These are phyloP conservation scores for Neonectria ditissima DNA, from an alignment of 2,329 filamentous ascomycete genomes.

Conservation along the genomic window DNA sequence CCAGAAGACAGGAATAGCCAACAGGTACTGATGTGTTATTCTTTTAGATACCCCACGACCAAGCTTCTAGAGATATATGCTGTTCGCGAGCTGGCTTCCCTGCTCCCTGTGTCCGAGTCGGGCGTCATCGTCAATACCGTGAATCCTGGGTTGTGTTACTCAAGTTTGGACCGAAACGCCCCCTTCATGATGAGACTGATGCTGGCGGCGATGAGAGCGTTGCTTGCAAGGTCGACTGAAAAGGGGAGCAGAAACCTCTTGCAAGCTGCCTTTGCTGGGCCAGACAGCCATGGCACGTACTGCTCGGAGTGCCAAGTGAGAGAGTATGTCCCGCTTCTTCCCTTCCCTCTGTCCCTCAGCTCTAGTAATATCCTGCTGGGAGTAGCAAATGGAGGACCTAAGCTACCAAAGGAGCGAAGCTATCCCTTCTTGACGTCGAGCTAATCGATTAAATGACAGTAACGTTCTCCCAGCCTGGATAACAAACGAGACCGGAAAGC, in stretches of 20 bases:
- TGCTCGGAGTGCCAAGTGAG: conserved; percentile 1
- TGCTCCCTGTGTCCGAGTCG: conserved; percentile 6
- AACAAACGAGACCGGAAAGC: too few species aligned
- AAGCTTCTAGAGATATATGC: conserved; percentile 14
- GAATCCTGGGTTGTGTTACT: conserved; percentile 14
- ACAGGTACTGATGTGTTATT: too few species aligned
- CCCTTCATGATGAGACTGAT: neutral
- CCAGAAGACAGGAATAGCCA: too few species aligned
- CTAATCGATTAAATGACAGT: too few species aligned
- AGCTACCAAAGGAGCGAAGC: too few species aligned
- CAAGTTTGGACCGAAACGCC: conserved; percentile 10
- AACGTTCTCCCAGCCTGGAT: too few species aligned
- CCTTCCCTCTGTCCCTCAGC: too few species aligned
- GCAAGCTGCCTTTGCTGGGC: neutral
- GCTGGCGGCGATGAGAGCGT: neutral
- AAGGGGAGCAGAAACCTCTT: conserved; percentile 12
- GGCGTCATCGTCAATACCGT: conserved; percentile 19
- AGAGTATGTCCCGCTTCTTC: conserved; percentile 8
- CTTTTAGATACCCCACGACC: conserved; percentile 2
- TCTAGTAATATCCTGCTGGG: too few species aligned
- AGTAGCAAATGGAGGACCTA: too few species aligned
- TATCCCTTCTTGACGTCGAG: too few species aligned
- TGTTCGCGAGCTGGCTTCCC: conserved; percentile 5
- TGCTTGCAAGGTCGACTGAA: neutral
- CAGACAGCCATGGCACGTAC: conserved; percentile 3